Conservation (phyloP, 345 rosid species). For the Odontarrhena argentea region DNA sequence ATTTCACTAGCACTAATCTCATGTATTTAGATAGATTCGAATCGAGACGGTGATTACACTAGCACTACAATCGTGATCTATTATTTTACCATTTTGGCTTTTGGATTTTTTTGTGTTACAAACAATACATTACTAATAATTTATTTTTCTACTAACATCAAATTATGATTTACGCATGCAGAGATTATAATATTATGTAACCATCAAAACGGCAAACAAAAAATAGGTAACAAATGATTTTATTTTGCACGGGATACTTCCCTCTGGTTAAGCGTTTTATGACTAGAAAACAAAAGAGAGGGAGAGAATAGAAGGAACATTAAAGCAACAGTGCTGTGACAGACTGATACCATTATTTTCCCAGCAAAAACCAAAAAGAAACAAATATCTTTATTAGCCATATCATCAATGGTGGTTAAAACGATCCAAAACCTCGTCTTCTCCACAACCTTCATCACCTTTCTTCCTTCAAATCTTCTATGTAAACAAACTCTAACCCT, state of each 20-base stretch:
- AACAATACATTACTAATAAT: no score
- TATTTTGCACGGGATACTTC: background rate
- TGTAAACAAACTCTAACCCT: conserved; percentile 16
- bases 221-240: background rate
- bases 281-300: conserved; percentile 21
- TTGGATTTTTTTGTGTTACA: no score
- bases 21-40: no score
- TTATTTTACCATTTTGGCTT: no score
- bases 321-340: conserved; percentile 21
- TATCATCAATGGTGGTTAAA: conserved; percentile 28
- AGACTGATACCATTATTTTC: background rate
- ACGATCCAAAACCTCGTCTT: conserved; percentile 44
- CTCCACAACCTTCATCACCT: conserved; percentile 14
- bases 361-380: background rate
- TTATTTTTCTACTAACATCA: no score
- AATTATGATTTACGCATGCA: background rate
- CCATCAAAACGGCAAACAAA: background rate
- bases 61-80: no score
- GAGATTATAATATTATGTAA: background rate
- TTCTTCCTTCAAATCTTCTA: conserved; percentile 12
- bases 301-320: background rate
- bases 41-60: no score
- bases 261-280: conserved; percentile 3
- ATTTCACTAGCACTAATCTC: no score
- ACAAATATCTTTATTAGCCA: background rate